These are phyloP conservation scores for Cladosporium sp. DNA, from an alignment of 2,329 filamentous ascomycete genomes.

Conservation along the genomic window DNA sequence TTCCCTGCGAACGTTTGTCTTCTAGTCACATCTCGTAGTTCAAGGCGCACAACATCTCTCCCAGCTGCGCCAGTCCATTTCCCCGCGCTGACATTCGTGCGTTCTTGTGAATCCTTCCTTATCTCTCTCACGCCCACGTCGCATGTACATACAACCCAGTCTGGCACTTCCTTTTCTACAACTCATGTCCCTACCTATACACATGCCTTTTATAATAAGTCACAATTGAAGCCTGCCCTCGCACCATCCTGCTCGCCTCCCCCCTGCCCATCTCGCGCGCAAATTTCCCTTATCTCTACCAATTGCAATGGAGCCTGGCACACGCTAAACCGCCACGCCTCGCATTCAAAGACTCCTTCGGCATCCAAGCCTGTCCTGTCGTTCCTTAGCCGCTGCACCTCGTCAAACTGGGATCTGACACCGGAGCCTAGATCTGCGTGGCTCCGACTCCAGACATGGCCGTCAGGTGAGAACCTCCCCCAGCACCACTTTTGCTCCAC, in stretches of 20 bases:
- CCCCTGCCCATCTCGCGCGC: slow-evolving; percentile 4
- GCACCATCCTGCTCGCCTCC: background rate
- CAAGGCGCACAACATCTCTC: background rate
- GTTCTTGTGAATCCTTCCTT: background rate
- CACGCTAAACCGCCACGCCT: slow-evolving; percentile 10
- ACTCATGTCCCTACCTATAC: slow-evolving; percentile 4
- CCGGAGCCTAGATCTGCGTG: background rate
- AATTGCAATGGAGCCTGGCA: slow-evolving; percentile 6
- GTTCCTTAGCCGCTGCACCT: slow-evolving; percentile 1
- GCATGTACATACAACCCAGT: background rate
- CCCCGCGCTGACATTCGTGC: background rate
- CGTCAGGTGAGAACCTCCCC: slow-evolving; percentile 6
- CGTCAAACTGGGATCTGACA: background rate
- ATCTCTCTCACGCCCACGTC: no score
- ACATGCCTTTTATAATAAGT: background rate
- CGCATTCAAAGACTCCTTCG: slow-evolving; percentile 2
- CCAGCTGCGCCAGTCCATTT: background rate
- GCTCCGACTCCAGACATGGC: slow-evolving; percentile 9
- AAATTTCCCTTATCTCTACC: slow-evolving; percentile 13
- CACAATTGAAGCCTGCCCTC: background rate
- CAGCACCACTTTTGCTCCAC: background rate
- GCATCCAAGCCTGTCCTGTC: background rate
- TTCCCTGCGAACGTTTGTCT: background rate
- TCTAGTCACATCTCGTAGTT: background rate
- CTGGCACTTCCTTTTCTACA: background rate